These are phyloP conservation scores for Conticribra weissflogii DNA, from an alignment of 108 stramenopile genomes.

Conservation along the genomic window DNA sequence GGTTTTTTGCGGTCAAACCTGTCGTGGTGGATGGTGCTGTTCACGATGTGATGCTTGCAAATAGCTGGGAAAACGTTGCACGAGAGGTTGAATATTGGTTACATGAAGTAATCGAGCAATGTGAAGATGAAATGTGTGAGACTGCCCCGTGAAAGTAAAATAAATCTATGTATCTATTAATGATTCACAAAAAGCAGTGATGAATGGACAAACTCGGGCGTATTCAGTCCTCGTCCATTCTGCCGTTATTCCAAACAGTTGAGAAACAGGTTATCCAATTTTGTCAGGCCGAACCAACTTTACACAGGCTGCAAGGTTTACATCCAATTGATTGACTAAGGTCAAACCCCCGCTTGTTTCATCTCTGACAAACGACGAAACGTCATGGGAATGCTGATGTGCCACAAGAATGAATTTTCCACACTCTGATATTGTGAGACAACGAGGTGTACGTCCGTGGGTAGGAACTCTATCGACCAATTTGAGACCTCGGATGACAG, in stretches of 20 bases:
- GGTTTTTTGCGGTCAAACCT: slow-evolving; percentile 53
- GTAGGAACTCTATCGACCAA: slow-evolving; percentile 35
- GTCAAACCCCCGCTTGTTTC: slow-evolving; percentile 14
- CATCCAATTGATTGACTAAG: slow-evolving; percentile 31
- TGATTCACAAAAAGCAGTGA: too few species aligned
- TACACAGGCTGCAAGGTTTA: slow-evolving; percentile 39
- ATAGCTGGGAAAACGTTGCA: slow-evolving; percentile 59
- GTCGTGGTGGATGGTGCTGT: slow-evolving; percentile 58
- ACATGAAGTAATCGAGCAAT: too few species aligned
- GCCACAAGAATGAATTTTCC: slow-evolving; percentile 46
- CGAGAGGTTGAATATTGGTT: slow-evolving; percentile 48
- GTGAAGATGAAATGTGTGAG: too few species aligned
- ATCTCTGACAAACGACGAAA: slow-evolving; percentile 36
- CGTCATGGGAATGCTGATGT: slow-evolving; percentile 51
- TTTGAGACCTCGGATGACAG: slow-evolving; percentile 2
- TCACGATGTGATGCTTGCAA: slow-evolving; percentile 80
- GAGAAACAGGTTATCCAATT: not conserved
- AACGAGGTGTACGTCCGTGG: slow-evolving; percentile 35
- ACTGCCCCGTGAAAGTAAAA: too few species aligned
- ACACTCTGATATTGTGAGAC: slow-evolving; percentile 43
- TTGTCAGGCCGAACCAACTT: slow-evolving; percentile 32
- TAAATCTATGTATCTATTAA: too few species aligned
- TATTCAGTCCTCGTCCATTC: too few species aligned
- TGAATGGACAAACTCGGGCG: too few species aligned
- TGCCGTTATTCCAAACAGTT: not conserved